Conservation (phyloP, 1,284 basidiomycete species). For the Trametes versicolor region DNA sequence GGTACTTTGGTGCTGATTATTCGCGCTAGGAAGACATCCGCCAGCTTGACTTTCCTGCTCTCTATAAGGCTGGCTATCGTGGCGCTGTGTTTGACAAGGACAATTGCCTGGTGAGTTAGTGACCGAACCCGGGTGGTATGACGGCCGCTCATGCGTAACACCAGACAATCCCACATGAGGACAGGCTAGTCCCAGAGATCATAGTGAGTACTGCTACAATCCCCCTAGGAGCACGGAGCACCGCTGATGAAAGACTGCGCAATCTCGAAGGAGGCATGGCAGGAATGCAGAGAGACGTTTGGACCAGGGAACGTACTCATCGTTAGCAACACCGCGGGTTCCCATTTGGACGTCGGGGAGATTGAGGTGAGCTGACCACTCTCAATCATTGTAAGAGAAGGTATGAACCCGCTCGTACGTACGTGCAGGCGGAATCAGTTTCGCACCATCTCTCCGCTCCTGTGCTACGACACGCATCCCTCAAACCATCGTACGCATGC, state of each 20-base stretch:
- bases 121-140: constrained; percentile 37
- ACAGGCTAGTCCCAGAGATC: constrained; percentile 78
- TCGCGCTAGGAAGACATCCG: constrained; percentile 78
- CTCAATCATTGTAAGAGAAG: constrained; percentile 2
- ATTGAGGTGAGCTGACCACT: constrained; percentile 70
- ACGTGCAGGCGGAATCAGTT: constrained; percentile 87
- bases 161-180: constrained; percentile 81
- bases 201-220: constrained; percentile 51
- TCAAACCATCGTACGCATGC: constrained; percentile 86
- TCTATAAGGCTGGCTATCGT: constrained; percentile 82
- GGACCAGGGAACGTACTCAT: constrained; percentile 86
- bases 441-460: constrained; percentile 81
- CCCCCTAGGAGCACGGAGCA: not conserved
- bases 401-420: not conserved
- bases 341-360: constrained; percentile 78
- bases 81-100: constrained; percentile 97
- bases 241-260: not conserved
- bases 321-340: constrained; percentile 95
- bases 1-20: constrained; percentile 8
- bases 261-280: constrained; percentile 77
- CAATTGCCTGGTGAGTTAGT: constrained; percentile 84
- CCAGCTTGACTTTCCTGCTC: constrained; percentile 84
- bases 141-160: not conserved
- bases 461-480: constrained; percentile 79
- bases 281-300: constrained; percentile 76